Base-by-base conservation (phyloP, 139 green algal genomes). In the Chlamydomonas incerta region DNA sequence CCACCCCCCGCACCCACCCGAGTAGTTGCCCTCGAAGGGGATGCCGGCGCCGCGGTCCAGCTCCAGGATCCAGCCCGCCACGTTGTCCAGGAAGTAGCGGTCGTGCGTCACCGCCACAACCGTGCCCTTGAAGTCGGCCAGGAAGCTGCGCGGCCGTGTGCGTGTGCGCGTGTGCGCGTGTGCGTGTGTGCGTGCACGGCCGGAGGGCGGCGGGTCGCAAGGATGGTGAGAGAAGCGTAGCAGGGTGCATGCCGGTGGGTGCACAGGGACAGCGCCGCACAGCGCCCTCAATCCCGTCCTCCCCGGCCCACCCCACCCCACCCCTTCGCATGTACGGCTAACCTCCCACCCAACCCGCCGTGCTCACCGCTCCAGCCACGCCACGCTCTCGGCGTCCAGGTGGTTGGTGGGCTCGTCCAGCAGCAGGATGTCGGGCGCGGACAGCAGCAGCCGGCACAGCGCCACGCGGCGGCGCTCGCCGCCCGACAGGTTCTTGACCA, bases 351-450 rank as follows among this genome's bases (percentile, higher is more conserved):
- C 41, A 50, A 5, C 41, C 41, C 41, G 41, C 41, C 20, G 21
- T 3, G 6, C 80, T 23, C 35, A 90, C 47, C 87, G 76, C 84
- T 96, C 93, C 65, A 97, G 91, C 91, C 93, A 96, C 21, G 91
- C 93, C 37, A 95, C 93, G 35, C 83, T 92, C 88, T 95, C 85
- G 13, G 91, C 91, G 80, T 95, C 91, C 88, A 97, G 81, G 88
- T 97, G 93, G 87, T 97, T 97, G 76, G 95, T 97, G n/a, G 95
- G 95, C 90, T 94, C 95, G 77, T 98, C 96, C 84, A 98, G 90
- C 79, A 97, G 90, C 86, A 99, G 89, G 79, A 99, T 93, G 82
- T 99, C 93, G 1, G 96, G 96, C 14, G 92, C 28, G 47, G 93
- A 89, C 77, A 98, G 95, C 69, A 99, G 90, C 74, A 97, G 90